Conservation (phyloP, 2,329 filamentous ascomycete species). For the Aspergillus clavatus region DNA sequence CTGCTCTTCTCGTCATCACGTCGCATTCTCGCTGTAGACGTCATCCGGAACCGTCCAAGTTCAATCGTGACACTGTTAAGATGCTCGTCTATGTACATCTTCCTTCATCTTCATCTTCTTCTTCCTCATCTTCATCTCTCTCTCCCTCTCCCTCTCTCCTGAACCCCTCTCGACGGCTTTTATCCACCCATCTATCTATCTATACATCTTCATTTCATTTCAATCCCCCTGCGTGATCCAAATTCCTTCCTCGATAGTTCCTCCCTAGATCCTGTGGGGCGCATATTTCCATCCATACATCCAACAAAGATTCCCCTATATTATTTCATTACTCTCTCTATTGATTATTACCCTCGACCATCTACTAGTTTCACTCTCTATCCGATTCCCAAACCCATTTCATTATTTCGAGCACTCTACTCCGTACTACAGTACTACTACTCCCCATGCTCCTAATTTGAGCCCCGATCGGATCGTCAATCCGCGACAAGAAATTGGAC, state of each 20-base stretch:
- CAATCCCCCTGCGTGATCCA: neutral
- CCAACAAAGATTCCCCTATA: neutral
- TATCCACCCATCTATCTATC: neutral
- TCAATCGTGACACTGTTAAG: neutral
- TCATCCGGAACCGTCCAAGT: slow-evolving; percentile 28
- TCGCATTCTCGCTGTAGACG: slow-evolving; percentile 28
- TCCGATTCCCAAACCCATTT: neutral
- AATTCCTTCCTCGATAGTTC: slow-evolving; percentile 8
- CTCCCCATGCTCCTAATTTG: neutral
- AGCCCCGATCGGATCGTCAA: neutral
- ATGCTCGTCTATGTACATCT: slow-evolving; percentile 4
- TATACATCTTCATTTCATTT: neutral
- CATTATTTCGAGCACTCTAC: too few relatives aligned
- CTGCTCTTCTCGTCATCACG: slow-evolving; percentile 16
- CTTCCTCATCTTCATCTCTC: neutral
- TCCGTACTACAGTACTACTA: too few relatives aligned
- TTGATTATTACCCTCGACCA: too few relatives aligned
- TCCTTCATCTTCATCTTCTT: neutral
- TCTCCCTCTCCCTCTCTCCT: neutral
- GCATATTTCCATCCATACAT: neutral
- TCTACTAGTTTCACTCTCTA: too few relatives aligned
- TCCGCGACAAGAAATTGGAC: too few relatives aligned
- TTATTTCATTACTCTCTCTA: too few relatives aligned
- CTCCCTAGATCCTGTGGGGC: neutral
- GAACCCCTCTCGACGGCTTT: too few relatives aligned